A percentile compares a stretch with the other conserved stretches of the same genome.
These are phyloP conservation scores for Pseudogymnoascus sp. DNA, from an alignment of 2,329 filamentous ascomycete genomes.

Conservation along the genomic window DNA sequence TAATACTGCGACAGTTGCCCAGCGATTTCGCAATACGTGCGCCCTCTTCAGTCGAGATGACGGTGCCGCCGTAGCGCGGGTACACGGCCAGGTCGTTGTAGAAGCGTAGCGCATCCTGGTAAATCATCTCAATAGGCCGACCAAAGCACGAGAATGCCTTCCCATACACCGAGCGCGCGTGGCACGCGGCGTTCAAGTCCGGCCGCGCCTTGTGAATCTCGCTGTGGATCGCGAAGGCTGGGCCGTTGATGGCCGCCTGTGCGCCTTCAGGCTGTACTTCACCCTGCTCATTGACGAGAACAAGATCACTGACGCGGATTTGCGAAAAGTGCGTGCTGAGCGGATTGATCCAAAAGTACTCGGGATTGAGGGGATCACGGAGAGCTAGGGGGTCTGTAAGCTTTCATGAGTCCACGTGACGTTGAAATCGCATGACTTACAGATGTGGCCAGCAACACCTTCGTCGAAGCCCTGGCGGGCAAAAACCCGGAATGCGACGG, in stretches of 20 bases:
- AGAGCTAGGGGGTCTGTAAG: conserved; percentile 15
- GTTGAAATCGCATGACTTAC: conserved; percentile 19
- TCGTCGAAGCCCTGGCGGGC: conserved; percentile 36
- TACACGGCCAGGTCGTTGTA: conserved; percentile 36
- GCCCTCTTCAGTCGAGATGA: conserved; percentile 46
- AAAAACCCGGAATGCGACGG: conserved; percentile 39
- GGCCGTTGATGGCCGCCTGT: conserved; percentile 37
- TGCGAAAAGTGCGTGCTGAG: conserved; percentile 57
- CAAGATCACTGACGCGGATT: conserved; percentile 57
- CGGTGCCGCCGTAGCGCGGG: conserved; percentile 44
- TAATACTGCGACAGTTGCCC: conserved; percentile 42
- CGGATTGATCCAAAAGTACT: conserved; percentile 50
- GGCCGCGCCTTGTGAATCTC: conserved; percentile 51
- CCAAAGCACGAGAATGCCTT: conserved; percentile 48
- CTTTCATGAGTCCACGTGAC: not conserved
- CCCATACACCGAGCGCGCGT: conserved; percentile 50
- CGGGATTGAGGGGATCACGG: conserved; percentile 33
- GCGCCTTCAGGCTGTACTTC: conserved; percentile 40
- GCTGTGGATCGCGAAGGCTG: conserved; percentile 41
- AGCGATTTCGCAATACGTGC: conserved; percentile 40
- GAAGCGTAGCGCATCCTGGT: conserved; percentile 43
- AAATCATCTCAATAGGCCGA: conserved; percentile 48
- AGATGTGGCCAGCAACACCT: conserved; percentile 37
- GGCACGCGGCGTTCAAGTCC: conserved; percentile 50
- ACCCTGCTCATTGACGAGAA: conserved; percentile 55